phyloP scores from a whole-genome alignment of 2,329 filamentous ascomycete genomes.

The Penicillium hordei region DNA sequence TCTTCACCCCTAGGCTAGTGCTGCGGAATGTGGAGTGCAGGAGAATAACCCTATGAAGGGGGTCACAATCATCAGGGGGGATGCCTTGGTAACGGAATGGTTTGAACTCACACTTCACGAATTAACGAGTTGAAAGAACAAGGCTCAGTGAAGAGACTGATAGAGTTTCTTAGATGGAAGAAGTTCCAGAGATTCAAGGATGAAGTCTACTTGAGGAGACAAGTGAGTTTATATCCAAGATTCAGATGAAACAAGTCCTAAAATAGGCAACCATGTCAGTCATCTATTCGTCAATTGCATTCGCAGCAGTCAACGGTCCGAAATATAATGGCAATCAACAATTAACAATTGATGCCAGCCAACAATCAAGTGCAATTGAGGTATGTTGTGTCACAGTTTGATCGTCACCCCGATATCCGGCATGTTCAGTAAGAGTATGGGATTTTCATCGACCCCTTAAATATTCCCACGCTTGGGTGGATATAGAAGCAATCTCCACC shows the following conservation, averaged over 20 bases:
- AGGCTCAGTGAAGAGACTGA: conserved; percentile 28
- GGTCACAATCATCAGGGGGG: conserved; percentile 40
- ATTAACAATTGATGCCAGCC: background rate
- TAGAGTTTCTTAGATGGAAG: conserved; percentile 17
- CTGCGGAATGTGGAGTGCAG: conserved; percentile 42
- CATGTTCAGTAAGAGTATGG: conserved; percentile 15
- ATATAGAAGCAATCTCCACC: conserved; percentile 11
- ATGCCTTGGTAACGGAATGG: conserved; percentile 32
- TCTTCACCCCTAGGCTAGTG: conserved; percentile 44
- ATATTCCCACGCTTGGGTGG: background rate
- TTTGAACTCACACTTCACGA: conserved; percentile 37
- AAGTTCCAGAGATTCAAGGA: conserved; percentile 25
- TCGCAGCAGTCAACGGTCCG: background rate
- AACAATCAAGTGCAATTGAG: conserved; percentile 3
- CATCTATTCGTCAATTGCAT: background rate
- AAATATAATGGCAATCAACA: background rate
- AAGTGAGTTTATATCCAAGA: conserved; percentile 5
- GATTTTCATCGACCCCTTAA: conserved; percentile 20
- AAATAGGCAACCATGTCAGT: conserved; percentile 1
- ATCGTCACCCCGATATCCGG: conserved; percentile 13
- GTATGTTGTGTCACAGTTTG: conserved; percentile 26
- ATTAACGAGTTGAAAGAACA: conserved; percentile 28
- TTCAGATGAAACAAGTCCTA: conserved; percentile 8
- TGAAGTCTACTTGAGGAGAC: conserved; percentile 20
- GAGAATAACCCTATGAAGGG: conserved; percentile 42